Conservation (phyloP, 305 asterid genomes). For the Fraxinus greggii region DNA sequence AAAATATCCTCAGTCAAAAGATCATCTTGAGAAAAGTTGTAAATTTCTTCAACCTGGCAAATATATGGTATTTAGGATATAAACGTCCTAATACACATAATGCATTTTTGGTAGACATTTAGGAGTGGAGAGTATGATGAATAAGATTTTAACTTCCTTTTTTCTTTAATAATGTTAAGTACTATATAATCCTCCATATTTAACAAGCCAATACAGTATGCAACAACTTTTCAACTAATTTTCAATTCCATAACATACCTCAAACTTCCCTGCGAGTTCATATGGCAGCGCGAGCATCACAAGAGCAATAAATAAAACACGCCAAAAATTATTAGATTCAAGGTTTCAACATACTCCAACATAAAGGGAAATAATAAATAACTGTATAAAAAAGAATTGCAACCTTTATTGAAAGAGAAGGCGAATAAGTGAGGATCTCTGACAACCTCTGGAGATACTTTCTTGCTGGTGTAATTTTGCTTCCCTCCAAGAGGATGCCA, state of each 20-base stretch:
- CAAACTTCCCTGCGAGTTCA: slow-evolving; percentile 59
- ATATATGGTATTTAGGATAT: background rate
- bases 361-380: background rate
- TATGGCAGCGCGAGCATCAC: slow-evolving; percentile 25
- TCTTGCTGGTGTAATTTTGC: slow-evolving; percentile 55
- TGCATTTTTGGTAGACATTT: background rate
- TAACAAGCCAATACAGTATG: background rate
- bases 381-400: slow-evolving; percentile 18
- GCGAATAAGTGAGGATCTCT: slow-evolving; percentile 65
- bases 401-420: slow-evolving; percentile 53
- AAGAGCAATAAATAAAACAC: slow-evolving; percentile 25
- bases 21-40: slow-evolving; percentile 67
- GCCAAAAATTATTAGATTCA: slow-evolving; percentile 17
- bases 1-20: slow-evolving; percentile 61
- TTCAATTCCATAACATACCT: slow-evolving; percentile 38
- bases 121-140: background rate
- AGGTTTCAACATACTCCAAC: slow-evolving; percentile 19
- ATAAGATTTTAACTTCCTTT: background rate
- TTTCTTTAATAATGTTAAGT: background rate
- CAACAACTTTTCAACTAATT: slow-evolving; percentile 1
- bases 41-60: slow-evolving; percentile 62
- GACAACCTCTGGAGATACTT: slow-evolving; percentile 36
- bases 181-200: background rate
- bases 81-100: background rate
- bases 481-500: slow-evolving; percentile 72